Base-by-base conservation (phyloP, 345 rosid genomes). In the Salix purpurea region DNA sequence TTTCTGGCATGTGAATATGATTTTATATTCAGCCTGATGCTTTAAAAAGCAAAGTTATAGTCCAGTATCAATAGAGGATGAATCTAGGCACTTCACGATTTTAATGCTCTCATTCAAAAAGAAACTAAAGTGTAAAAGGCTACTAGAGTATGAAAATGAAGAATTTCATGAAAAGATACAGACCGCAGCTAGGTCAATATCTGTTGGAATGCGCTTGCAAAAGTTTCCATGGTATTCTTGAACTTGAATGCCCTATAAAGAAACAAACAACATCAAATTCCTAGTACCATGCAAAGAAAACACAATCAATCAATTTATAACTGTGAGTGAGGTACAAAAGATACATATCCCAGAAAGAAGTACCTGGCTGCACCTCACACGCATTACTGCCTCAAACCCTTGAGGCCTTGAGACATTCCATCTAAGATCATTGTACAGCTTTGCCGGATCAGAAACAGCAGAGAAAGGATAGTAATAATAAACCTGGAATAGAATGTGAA, bases 391-490 rank as follows among this genome's bases (percentile, higher is more conserved):
- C 90, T 96, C 99, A 85, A 88, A 93, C 74, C 99, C 97, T 86
- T 96, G 99, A 69, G 99, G 98, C 88, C 98, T 90, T 42, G 94
- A 89, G 78, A 96, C 84, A 86, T 96, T 96, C 99, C 99, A 96
- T 86, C 96, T 92, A 64, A 92, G 96, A 88, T 96, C 99, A 79
- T 92, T 96, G 87, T 90, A 96, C 60, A 96, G 93, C 92, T 96
- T 96, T 74, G 94, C 92, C 52, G 94, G 88, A 88, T 93, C 99
- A 76, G 94, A 87, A 72, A 96, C 77, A 46, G 94, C 97, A 60
- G 97, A 96, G 88, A 96, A 96, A 65, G 98, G 97, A 79, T 86
- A 85, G 86, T 94, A 96, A 79, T 87, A 89, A 81, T 96, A 91
- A 81, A 96, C 93, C 98, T 96, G 90, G 71, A 91, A 76, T 62